Evolutionary conservation across 2,329 filamentous ascomycete species (phyloP).

Genomic region (Colletotrichum sp.): DNA sequence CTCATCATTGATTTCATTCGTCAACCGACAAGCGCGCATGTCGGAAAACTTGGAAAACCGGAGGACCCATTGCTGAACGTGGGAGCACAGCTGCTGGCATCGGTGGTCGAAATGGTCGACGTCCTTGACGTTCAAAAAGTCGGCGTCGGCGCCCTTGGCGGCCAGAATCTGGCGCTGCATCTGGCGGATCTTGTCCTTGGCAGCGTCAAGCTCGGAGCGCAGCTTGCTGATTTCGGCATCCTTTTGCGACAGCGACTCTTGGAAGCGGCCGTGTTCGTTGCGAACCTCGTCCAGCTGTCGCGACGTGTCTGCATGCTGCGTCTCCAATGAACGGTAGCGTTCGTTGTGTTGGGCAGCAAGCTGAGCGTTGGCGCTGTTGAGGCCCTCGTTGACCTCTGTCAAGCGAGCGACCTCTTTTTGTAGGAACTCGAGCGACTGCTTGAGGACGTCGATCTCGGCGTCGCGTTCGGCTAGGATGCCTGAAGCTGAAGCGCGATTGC

Average conservation of each 20-base stretch:
- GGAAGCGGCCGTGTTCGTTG: conserved; percentile 67
- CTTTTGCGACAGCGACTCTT: conserved; percentile 75
- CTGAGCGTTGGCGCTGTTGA: conserved; percentile 78
- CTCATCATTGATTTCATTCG: conserved; percentile 85
- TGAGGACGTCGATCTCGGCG: conserved; percentile 83
- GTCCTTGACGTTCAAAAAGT: conserved; percentile 81
- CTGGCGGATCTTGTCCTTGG: conserved; percentile 65
- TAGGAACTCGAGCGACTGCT: conserved; percentile 78
- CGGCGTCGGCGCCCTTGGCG: conserved; percentile 64
- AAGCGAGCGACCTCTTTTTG: conserved; percentile 83
- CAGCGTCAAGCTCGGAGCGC: conserved; percentile 77
- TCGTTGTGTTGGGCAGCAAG: conserved; percentile 78
- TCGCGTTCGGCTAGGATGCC: conserved; percentile 81
- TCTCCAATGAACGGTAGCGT: conserved; percentile 71
- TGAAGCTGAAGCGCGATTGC: conserved; percentile 71
- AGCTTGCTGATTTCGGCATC: conserved; percentile 83
- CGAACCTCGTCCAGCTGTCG: conserved; percentile 74
- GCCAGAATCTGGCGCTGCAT: conserved; percentile 60
- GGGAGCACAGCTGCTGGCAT: conserved; percentile 92
- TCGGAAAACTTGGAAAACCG: conserved; percentile 98
- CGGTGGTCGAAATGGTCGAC: conserved; percentile 96
- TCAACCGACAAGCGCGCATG: conserved; percentile 83
- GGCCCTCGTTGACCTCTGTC: conserved; percentile 80
- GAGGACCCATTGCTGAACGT: conserved; percentile 96
- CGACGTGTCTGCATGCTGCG: conserved; percentile 68